Base-by-base conservation (phyloP, 306 rosid species). In the Erythrophleum fordii region DNA sequence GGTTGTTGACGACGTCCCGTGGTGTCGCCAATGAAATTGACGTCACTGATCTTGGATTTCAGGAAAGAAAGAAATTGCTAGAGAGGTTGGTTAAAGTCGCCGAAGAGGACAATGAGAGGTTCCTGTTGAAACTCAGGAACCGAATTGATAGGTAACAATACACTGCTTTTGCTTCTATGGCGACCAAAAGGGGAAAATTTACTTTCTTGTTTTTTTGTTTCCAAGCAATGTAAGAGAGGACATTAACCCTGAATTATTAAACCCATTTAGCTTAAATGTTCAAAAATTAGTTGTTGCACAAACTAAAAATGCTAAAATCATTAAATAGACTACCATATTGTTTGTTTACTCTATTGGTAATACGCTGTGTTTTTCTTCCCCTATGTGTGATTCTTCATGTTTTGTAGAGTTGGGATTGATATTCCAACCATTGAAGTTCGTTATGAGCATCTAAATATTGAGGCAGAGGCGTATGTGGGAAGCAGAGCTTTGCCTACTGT, bases 381-480 rank as follows among this genome's bases (percentile, higher is more conserved):
- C 44, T 14, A 14, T 29, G 45, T n/a, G 13, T 66, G 41, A 4
- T 5, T 56, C n/a, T 37, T 66, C 17, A 8, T 2, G 20, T 66
- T 66, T 41, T 67, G 72, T 75, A 92, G 97, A 77, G 95, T 92
- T 85, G 95, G 92, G 71, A 80, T 92, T 55, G 82, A 81, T 10
- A 66, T 89, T 56, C 93, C 95, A 13, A 89, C 93, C 56, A 85
- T 89, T 78, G 97, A 92, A 85, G 91, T 91, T 48, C 88, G 92
- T 72, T 92, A 73, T 76, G 90, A 92, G 89, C 86, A 91, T 78
- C 37, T 92, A 46, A 86, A 69, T 55, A 76, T 91, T 37, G 95
- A 86, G 48, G 92, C 95, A 73, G 89, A 91, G 73, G 89, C 86
- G 75, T 69, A 82, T 67, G 89, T 86, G 22, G 97, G 95, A 83